Evolutionary conservation across 2,329 filamentous ascomycete genomes (phyloP).

Genomic region (Podosphaera aphanis): DNA sequence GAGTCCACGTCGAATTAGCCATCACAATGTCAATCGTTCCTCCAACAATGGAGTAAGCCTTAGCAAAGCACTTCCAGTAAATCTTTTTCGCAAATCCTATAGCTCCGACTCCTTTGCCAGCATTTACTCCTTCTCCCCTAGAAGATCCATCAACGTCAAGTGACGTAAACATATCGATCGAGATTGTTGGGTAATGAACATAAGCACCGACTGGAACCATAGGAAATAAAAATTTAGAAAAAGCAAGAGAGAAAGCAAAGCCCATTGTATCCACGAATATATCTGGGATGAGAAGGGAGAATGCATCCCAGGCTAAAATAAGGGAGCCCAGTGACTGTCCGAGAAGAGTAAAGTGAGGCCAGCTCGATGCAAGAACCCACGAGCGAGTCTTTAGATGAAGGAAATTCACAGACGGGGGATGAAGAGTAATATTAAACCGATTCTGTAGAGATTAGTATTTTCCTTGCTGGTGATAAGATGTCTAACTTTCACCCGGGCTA

Average conservation of each 20-base stretch:
- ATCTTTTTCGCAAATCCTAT: slow-evolving; percentile 48
- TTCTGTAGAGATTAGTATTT: slow-evolving; percentile 22
- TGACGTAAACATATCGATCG: slow-evolving; percentile 84
- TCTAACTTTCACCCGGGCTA: slow-evolving; percentile 48
- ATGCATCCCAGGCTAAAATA: slow-evolving; percentile 73
- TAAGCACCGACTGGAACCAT: slow-evolving; percentile 70
- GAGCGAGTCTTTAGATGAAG: slow-evolving; percentile 74
- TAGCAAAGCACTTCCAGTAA: slow-evolving; percentile 77
- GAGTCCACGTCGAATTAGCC: slow-evolving; percentile 94
- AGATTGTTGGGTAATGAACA: slow-evolving; percentile 95
- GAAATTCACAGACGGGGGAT: slow-evolving; percentile 63
- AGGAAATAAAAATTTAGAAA: slow-evolving; percentile 64
- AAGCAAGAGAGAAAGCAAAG: slow-evolving; percentile 71
- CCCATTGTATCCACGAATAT: slow-evolving; percentile 97
- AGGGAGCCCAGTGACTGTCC: slow-evolving; percentile 86
- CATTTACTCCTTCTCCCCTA: slow-evolving; percentile 52
- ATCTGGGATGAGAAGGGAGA: slow-evolving; percentile 76
- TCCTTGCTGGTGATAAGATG: neutral
- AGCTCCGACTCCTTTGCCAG: slow-evolving; percentile 51
- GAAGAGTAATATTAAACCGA: slow-evolving; percentile 79
- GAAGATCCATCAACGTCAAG: slow-evolving; percentile 38
- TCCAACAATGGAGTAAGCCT: slow-evolving; percentile 61
- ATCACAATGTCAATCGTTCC: slow-evolving; percentile 77
- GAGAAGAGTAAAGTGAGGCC: slow-evolving; percentile 76
- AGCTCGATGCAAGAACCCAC: slow-evolving; percentile 68